Percentiles rank a stretch among this genome's conserved stretches.
phyloP scores from a whole-genome alignment of 2,329 filamentous ascomycete genomes.

The Teratosphaeria pseudoeucalypti region DNA sequence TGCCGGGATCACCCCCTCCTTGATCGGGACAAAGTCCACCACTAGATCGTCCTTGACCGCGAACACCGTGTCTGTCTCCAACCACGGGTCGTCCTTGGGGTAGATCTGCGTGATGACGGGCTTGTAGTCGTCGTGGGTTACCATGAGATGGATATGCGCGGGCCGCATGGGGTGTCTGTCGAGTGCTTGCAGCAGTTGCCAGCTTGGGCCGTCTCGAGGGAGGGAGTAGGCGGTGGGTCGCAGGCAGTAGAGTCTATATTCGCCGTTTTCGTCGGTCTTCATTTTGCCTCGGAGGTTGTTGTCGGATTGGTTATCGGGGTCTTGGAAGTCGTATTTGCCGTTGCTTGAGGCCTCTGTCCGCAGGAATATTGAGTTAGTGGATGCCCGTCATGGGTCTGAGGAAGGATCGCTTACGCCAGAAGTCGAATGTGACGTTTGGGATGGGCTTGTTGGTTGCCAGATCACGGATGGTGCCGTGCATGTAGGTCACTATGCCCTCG shows the following conservation, averaged over 20 bases:
- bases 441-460: constrained; percentile 55
- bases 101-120: constrained; percentile 49
- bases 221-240: constrained; percentile 64
- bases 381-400: not conserved
- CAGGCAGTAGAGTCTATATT: constrained; percentile 65
- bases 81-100: constrained; percentile 48
- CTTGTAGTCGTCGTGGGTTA: constrained; percentile 45
- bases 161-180: constrained; percentile 51
- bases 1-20: constrained; percentile 39
- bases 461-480: constrained; percentile 60
- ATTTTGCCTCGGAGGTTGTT: constrained; percentile 74
- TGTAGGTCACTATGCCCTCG: constrained; percentile 50
- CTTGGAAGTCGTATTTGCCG: constrained; percentile 61
- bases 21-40: constrained; percentile 46
- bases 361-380: not conserved
- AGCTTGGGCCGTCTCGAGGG: constrained; percentile 52
- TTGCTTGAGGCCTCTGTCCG: constrained; percentile 55
- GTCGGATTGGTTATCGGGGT: constrained; percentile 57
- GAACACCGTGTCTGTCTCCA: constrained; percentile 50
- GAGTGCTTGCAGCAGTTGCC: constrained; percentile 42
- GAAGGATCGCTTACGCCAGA: constrained; percentile 42
- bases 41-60: constrained; percentile 52
- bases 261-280: constrained; percentile 56
- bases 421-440: constrained; percentile 59
- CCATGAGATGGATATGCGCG: constrained; percentile 51